Base-by-base conservation (phyloP, 345 rosid genomes). In the Eucalyptus rudis region DNA sequence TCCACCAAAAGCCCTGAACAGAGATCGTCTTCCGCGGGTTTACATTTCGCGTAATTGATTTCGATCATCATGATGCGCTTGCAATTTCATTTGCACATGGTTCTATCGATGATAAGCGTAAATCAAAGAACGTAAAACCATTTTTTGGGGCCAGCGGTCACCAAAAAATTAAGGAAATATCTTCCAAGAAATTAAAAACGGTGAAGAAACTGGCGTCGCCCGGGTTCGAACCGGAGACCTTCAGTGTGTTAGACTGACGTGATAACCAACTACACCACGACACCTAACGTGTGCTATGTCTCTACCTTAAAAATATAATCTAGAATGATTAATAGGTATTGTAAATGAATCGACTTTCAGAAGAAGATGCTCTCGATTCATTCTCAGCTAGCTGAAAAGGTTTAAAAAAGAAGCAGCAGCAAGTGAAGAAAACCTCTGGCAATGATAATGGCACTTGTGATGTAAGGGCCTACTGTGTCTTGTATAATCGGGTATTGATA, bases 191-290 rank as follows among this genome's bases (percentile, higher is more conserved):
- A 31, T 1, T 2, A 1, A 36, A 86, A 86, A 29, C 0, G 25
- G 10, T 25, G 7, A 50, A 13, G 31, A 10, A 40, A 76, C 3
- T 97, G 95, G 97, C 97, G 92, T 96, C 97, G 94, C 97, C 98
- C 96, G 96, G 96, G 59, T 84, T 97, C 93, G 97, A 97, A 96
- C 95, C 95, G 96, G 95, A 96, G 98, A 94, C 98, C 97, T 96
- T 96, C 95, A 95, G 96, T 95, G 99, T 95, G 98, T 96, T 95
- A 95, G 96, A 95, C 96, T 95, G 97, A 95, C 96, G 97, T 96
- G 97, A 96, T 97, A 96, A 95, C 98, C 99, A 96, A 95, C 97
- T 95, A 95, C 97, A 97, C 98, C 98, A 96, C 96, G 96, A 96
- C 92, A 95, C 98, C 97, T 2, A 31, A 2, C 4, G 3, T 2